A percentile compares a stretch with the other conserved stretches of the same genome.
Conservation (phyloP, 1,284 basidiomycete species). For the Fistulinella cinereoalba region DNA sequence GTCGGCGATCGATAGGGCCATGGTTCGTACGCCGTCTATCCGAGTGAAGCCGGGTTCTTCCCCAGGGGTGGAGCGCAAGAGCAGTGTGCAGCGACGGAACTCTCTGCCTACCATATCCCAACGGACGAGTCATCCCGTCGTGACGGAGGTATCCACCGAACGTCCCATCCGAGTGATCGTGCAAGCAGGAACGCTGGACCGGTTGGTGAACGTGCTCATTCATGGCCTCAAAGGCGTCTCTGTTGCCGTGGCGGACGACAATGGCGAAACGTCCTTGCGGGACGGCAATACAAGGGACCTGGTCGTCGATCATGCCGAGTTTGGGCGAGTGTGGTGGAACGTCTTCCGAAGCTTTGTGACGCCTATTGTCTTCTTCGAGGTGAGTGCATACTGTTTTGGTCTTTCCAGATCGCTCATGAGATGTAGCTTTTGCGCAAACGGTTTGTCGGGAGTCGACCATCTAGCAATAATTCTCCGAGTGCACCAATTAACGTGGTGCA, state of each 20-base stretch:
- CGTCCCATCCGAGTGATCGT: constrained; percentile 71
- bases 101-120: constrained; percentile 74
- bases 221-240: constrained; percentile 75
- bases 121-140: constrained; percentile 53
- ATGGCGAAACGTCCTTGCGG: constrained; percentile 72
- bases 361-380: constrained; percentile 79
- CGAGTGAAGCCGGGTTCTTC: constrained; percentile 68
- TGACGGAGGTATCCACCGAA: constrained; percentile 57
- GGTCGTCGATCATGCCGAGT: constrained; percentile 67
- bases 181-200: constrained; percentile 71
- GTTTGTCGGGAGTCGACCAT: constrained; percentile 51
- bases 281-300: constrained; percentile 69
- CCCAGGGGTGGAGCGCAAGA: constrained; percentile 66
- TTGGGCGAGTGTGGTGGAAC: constrained; percentile 74
- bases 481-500: constrained; percentile 39
- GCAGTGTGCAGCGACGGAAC: constrained; percentile 68
- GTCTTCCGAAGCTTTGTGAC: constrained; percentile 76
- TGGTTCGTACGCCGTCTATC: constrained; percentile 65
- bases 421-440: constrained; percentile 68
- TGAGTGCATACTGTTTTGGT: constrained; percentile 32
- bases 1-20: constrained; percentile 37
- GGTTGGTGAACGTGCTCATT: constrained; percentile 69
- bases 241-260: constrained; percentile 77
- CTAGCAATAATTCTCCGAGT: constrained; percentile 36
- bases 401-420: constrained; percentile 9